These are phyloP conservation scores for Actinomortierella ambigua DNA, from an alignment of 371 early-diverging fungal genomes.

Conservation along the genomic window DNA sequence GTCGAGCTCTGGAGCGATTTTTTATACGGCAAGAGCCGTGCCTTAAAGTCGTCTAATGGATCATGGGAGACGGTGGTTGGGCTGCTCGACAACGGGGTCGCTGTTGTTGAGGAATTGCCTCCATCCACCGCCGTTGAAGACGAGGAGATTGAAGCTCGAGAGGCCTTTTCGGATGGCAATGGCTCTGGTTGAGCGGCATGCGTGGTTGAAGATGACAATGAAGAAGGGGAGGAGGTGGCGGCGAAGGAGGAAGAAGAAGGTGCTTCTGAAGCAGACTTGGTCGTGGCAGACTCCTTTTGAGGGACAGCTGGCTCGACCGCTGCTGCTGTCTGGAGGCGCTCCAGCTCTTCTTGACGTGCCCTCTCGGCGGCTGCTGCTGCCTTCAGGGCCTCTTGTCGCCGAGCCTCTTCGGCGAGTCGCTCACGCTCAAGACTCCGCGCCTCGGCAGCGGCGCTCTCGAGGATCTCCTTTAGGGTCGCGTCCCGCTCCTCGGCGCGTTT, in stretches of 20 bases:
- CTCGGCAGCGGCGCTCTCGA: conserved; percentile 43
- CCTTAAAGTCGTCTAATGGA: conserved; percentile 19
- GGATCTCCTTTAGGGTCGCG: conserved; percentile 34
- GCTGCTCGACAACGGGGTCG: neutral
- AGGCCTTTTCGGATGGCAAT: neutral
- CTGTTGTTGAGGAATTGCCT: neutral
- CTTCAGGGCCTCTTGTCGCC: conserved; percentile 12
- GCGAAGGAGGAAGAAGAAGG: neutral
- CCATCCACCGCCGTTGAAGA: no score
- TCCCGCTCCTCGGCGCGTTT: conserved; percentile 33
- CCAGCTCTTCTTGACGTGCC: conserved; percentile 3
- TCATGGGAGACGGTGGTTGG: conserved; percentile 6
- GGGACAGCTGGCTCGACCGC: conserved; percentile 12
- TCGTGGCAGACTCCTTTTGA: conserved; percentile 4
- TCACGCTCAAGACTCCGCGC: conserved; percentile 20
- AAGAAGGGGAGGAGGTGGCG: no score
- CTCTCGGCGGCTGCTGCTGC: conserved; percentile 21
- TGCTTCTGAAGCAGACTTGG: conserved; percentile 4
- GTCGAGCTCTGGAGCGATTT: conserved; percentile 29
- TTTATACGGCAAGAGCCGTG: conserved; percentile 31
- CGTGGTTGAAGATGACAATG: no score
- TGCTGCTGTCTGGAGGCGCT: conserved; percentile 4
- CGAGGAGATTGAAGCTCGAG: no score
- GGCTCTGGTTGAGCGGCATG: conserved; percentile 7
- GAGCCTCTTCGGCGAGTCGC: conserved; percentile 10